Percentiles rank a stretch among this genome's conserved stretches.
These are phyloP conservation scores for Plasmodium yoelii DNA, from an alignment of 169 alveolate genomes.

Conservation along the genomic window DNA sequence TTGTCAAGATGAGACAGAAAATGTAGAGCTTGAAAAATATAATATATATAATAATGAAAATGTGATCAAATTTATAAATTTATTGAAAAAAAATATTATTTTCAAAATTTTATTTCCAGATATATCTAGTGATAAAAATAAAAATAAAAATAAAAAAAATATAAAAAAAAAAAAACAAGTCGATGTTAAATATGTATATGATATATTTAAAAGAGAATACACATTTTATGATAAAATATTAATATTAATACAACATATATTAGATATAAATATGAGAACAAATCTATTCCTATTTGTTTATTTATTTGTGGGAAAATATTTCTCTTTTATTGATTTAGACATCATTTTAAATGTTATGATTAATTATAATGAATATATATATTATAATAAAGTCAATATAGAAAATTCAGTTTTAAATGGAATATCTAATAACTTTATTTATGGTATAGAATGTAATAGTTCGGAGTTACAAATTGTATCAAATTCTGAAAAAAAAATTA, in stretches of 20 bases:
- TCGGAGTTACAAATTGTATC: no score
- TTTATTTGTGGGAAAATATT: slow-evolving; percentile 42
- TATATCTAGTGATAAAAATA: slow-evolving; percentile 30
- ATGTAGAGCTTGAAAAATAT: not conserved
- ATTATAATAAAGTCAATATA: slow-evolving; percentile 41
- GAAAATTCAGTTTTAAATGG: not conserved
- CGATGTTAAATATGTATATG: slow-evolving; percentile 52
- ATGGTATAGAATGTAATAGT: no score
- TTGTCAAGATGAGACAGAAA: not conserved
- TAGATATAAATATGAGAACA: slow-evolving; percentile 66
- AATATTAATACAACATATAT: slow-evolving; percentile 40
- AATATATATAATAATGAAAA: slow-evolving; percentile 40
- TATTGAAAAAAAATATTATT: slow-evolving; percentile 36
- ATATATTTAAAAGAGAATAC: slow-evolving; percentile 57
- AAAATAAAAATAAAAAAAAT: slow-evolving; percentile 62
- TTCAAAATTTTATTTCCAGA: slow-evolving; percentile 56
- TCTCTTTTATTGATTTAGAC: slow-evolving; percentile 52
- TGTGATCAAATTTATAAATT: slow-evolving; percentile 26
- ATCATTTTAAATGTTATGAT: slow-evolving; percentile 26
- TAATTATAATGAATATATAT: slow-evolving; percentile 33
- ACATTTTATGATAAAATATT: slow-evolving; percentile 45
- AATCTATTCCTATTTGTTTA: slow-evolving; percentile 57
- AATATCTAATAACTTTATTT: no score
- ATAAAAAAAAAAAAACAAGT: slow-evolving; percentile 67
- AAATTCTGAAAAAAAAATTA: not conserved